Percentiles rank a stretch among this genome's conserved stretches.
These are phyloP conservation scores for Claviceps arundinis DNA, from an alignment of 2,329 filamentous ascomycete species.

Conservation along the genomic window DNA sequence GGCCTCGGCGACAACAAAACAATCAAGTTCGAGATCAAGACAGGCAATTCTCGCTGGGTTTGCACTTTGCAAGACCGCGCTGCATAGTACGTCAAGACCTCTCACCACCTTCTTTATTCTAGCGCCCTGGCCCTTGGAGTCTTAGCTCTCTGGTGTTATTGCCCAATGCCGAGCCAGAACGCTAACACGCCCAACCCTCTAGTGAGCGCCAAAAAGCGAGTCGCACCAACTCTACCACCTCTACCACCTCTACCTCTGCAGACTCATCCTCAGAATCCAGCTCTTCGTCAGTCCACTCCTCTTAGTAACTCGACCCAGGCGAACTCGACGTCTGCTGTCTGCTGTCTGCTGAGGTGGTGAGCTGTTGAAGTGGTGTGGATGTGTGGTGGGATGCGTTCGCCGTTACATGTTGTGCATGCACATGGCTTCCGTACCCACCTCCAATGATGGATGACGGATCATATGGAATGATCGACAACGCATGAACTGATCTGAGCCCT, in stretches of 20 bases:
- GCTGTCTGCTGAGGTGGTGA: neutral
- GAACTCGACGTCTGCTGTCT: neutral
- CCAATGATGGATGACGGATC: too few relatives aligned
- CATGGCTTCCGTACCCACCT: too few relatives aligned
- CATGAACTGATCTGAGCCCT: too few relatives aligned
- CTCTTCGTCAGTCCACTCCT: constrained; percentile 12
- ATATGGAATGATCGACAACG: too few relatives aligned
- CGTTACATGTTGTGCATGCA: too few relatives aligned
- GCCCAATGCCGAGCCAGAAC: constrained; percentile 1
- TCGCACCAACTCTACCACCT: constrained; percentile 23
- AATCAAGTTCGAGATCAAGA: constrained; percentile 34
- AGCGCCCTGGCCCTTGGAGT: too few relatives aligned
- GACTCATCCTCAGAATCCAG: constrained; percentile 19
- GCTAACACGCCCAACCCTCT: constrained; percentile 5
- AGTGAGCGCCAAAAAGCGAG: constrained; percentile 28
- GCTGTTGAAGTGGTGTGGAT: neutral
- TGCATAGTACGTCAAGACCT: constrained; percentile 25
- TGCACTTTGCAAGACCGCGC: constrained; percentile 32
- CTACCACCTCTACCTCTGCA: constrained; percentile 23
- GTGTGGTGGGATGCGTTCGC: neutral
- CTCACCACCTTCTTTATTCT: too few relatives aligned
- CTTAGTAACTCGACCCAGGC: neutral
- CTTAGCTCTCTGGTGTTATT: neutral
- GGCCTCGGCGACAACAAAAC: constrained; percentile 24
- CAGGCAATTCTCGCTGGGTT: constrained; percentile 24